Evolutionary conservation across 306 rosid genomes (phyloP).

Genomic region (Herpetospermum pedunculosum): DNA sequence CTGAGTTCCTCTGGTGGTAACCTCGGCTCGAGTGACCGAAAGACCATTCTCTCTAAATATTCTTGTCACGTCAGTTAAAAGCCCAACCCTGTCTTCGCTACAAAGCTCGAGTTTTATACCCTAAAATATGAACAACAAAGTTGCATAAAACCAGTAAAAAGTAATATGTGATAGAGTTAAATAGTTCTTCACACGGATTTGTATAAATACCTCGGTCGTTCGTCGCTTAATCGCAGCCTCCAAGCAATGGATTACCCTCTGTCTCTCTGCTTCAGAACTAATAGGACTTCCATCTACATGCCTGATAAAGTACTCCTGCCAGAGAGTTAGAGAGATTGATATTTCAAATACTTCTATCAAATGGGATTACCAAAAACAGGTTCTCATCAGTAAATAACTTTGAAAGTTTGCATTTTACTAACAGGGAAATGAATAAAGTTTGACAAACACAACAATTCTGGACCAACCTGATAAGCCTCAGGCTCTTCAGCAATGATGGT

Average conservation of each 20-base stretch:
- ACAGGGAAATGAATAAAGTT: neutral
- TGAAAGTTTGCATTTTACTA: neutral
- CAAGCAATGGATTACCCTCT: slow-evolving; percentile 72
- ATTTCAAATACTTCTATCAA: neutral
- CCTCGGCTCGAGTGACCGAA: slow-evolving; percentile 71
- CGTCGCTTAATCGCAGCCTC: slow-evolving; percentile 93
- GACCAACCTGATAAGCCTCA: slow-evolving; percentile 71
- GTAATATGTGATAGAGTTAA: neutral
- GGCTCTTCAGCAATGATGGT: slow-evolving; percentile 49
- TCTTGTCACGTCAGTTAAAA: slow-evolving; percentile 80
- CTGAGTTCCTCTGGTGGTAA: slow-evolving; percentile 58
- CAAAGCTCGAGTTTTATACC: slow-evolving; percentile 79
- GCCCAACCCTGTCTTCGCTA: slow-evolving; percentile 70
- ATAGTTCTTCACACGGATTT: neutral
- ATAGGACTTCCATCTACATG: slow-evolving; percentile 91
- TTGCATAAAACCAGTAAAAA: neutral
- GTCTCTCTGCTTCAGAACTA: slow-evolving; percentile 79
- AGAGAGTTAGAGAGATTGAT: slow-evolving; percentile 1
- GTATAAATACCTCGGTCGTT: slow-evolving; percentile 47
- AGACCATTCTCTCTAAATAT: slow-evolving; percentile 84
- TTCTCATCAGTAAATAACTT: neutral
- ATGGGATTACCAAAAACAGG: neutral
- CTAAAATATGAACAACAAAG: slow-evolving; percentile 24
- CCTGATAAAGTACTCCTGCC: slow-evolving; percentile 79
- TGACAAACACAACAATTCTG: neutral